A percentile compares a stretch with the other conserved stretches of the same genome.
These are phyloP conservation scores for Sporothrix pallida DNA, from an alignment of 2,329 filamentous ascomycete species.

Conservation along the genomic window DNA sequence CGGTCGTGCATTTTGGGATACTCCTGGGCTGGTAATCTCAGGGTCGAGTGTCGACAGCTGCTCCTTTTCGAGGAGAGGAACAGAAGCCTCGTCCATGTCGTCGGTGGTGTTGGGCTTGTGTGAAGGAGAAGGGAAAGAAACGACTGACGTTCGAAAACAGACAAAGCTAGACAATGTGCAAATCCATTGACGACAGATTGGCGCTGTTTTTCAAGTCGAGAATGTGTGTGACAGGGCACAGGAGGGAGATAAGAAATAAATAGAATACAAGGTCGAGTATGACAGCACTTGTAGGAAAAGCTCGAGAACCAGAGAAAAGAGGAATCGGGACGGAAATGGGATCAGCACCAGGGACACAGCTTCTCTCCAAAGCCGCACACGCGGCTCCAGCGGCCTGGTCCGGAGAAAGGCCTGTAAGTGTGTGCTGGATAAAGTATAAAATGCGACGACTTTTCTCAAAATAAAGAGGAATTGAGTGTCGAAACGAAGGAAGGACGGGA, in stretches of 20 bases:
- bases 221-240: neutral
- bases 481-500: conserved; percentile 1
- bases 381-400: conserved; percentile 15
- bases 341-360: conserved; percentile 9
- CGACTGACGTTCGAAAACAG: neutral
- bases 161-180: neutral
- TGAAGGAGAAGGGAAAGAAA: neutral
- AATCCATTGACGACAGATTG: neutral
- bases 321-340: neutral
- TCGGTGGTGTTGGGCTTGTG: neutral
- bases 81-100: conserved; percentile 15
- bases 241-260: neutral
- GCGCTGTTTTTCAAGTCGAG: neutral
- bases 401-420: no score
- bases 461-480: neutral
- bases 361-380: neutral
- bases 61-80: conserved; percentile 31
- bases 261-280: neutral
- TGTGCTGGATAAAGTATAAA: neutral
- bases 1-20: neutral
- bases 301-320: no score
- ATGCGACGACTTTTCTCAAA: neutral
- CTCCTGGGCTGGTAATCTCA: neutral
- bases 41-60: neutral
- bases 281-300: neutral